These are phyloP conservation scores for Euphrasia arctica DNA, from an alignment of 305 asterid genomes.

Conservation along the genomic window DNA sequence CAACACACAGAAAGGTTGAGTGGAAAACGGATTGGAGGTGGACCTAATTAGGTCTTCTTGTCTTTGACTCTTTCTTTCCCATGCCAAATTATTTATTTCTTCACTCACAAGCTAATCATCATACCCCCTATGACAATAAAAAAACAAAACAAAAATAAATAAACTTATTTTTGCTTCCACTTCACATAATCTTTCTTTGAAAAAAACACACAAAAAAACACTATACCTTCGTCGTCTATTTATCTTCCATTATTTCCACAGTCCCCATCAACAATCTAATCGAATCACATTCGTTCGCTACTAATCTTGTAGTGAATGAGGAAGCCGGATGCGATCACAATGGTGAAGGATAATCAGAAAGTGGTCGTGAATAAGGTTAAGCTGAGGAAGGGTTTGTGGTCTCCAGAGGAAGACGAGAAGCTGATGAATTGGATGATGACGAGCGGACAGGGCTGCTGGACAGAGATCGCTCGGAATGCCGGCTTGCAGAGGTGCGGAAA, in stretches of 20 bases:
- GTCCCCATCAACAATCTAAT: constrained; percentile 25
- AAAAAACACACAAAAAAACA: too few relatives aligned
- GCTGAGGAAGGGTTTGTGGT: constrained; percentile 78
- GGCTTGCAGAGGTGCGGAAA: constrained; percentile 34
- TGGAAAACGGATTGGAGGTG: constrained; percentile 77
- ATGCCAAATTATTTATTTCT: constrained; percentile 47
- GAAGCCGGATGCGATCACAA: constrained; percentile 19
- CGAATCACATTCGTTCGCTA: too few relatives aligned
- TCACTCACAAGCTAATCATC: constrained; percentile 84
- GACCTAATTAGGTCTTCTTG: constrained; percentile 65
- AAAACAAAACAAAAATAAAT: constrained; percentile 14
- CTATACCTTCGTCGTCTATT: constrained; percentile 12
- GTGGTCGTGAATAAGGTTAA: constrained; percentile 28
- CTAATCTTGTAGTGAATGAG: background rate
- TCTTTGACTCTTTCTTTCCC: constrained; percentile 48
- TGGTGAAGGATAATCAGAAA: constrained; percentile 30
- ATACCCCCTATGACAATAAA: constrained; percentile 37
- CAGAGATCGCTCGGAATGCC: constrained; percentile 75
- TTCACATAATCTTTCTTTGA: constrained; percentile 54
- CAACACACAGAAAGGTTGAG: constrained; percentile 38
- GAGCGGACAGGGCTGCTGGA: constrained; percentile 88
- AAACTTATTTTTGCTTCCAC: constrained; percentile 72
- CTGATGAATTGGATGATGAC: constrained; percentile 62
- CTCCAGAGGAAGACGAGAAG: constrained; percentile 87
- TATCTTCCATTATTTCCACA: constrained; percentile 33